phyloP scores from a whole-genome alignment of 2,329 filamentous ascomycete genomes.

The Lachnellula occidentalis region DNA sequence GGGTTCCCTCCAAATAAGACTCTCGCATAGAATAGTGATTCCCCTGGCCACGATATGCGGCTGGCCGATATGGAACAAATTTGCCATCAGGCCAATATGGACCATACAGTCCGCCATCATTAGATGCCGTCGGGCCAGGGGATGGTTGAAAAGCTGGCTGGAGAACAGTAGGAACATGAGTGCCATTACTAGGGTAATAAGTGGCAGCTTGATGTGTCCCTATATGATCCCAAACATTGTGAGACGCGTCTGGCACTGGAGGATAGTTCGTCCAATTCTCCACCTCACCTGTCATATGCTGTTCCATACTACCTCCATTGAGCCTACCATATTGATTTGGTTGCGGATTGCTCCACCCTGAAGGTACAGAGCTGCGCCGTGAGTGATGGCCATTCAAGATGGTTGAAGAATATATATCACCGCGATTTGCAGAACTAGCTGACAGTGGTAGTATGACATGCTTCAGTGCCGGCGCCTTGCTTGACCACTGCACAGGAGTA shows the following conservation, averaged over 20 bases:
- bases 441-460: conserved; percentile 69
- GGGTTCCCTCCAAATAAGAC: conserved; percentile 5
- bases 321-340: conserved; percentile 6
- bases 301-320: conserved; percentile 5
- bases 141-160: conserved; percentile 54
- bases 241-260: conserved; percentile 16
- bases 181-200: conserved; percentile 33
- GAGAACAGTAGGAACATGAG: conserved; percentile 52
- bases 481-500: conserved; percentile 65
- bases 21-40: conserved; percentile 23
- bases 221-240: conserved; percentile 23
- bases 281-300: conserved; percentile 10
- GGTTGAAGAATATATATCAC: conserved; percentile 5
- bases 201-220: conserved; percentile 19
- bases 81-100: conserved; percentile 62
- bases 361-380: conserved; percentile 17
- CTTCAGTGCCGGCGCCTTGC: conserved; percentile 72
- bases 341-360: conserved; percentile 27
- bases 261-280: conserved; percentile 22
- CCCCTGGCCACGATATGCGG: conserved; percentile 49
- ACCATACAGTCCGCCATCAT: conserved; percentile 51
- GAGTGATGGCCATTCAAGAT: conserved; percentile 9
- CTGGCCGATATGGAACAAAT: conserved; percentile 47
- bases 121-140: conserved; percentile 52
- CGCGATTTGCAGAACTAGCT: conserved; percentile 11